Evolutionary conservation across 225 moss, liverwort and hornwort genomes (phyloP).

Genomic region (Ulota crispa): DNA sequence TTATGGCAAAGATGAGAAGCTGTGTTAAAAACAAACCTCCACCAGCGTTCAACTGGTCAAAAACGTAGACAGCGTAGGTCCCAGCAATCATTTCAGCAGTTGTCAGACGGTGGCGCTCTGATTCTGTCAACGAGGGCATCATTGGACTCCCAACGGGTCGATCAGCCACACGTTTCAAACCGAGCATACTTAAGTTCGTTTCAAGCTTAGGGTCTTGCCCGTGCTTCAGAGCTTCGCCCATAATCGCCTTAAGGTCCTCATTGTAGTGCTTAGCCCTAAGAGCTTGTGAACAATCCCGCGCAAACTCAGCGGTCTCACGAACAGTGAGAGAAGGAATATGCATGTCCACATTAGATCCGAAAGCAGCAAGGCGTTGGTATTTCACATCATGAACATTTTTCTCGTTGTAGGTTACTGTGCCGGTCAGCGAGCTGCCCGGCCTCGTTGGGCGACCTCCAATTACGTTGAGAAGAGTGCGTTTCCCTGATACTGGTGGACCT

Average conservation of each 20-base stretch:
- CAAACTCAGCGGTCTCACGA: conserved; percentile 84
- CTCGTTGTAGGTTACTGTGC: conserved; percentile 79
- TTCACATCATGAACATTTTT: conserved; percentile 53
- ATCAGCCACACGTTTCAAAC: conserved; percentile 74
- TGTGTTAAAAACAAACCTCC: conserved; percentile 26
- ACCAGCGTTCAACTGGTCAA: conserved; percentile 74
- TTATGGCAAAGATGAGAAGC: conserved; percentile 3
- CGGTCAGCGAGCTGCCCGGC: conserved; percentile 51
- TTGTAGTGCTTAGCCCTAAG: conserved; percentile 42
- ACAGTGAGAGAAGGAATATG: conserved; percentile 72
- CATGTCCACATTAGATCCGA: conserved; percentile 51
- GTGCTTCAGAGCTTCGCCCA: conserved; percentile 77
- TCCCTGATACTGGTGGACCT: conserved; percentile 77
- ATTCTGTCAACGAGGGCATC: conserved; percentile 68
- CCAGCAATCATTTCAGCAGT: conserved; percentile 84
- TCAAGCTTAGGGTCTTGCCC: conserved; percentile 95
- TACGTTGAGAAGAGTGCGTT: conserved; percentile 36
- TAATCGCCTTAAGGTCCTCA: conserved; percentile 50
- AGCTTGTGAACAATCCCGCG: conserved; percentile 73
- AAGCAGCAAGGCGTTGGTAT: conserved; percentile 65
- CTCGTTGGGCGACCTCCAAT: conserved; percentile 57
- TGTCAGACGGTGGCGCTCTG: conserved; percentile 77
- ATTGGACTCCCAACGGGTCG: conserved; percentile 74
- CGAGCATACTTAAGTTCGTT: conserved; percentile 77
- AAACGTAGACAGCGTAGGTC: conserved; percentile 80